Percentiles rank a stretch among this genome's conserved stretches.
These are phyloP conservation scores for Porodaedalea pini DNA, from an alignment of 1,284 basidiomycete species.

Conservation along the genomic window DNA sequence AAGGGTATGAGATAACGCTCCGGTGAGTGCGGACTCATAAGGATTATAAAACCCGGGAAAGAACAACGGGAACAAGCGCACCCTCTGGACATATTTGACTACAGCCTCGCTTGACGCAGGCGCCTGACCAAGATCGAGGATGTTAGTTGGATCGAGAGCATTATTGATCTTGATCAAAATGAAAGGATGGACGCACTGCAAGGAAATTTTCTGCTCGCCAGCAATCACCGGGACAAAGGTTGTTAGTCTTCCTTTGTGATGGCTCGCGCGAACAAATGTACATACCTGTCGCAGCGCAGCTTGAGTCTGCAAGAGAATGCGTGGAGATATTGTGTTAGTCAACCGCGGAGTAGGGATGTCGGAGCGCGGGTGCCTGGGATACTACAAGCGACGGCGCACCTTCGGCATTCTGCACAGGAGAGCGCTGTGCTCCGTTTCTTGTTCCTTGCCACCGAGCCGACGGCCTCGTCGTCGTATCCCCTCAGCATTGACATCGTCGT, in stretches of 20 bases:
- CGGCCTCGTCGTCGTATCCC: slow-evolving; percentile 27
- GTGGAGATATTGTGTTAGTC: slow-evolving; percentile 29
- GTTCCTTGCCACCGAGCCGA: slow-evolving; percentile 38
- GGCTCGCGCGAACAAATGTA: neutral
- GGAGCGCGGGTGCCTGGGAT: slow-evolving; percentile 6
- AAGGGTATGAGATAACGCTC: slow-evolving; percentile 20
- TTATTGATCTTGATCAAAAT: slow-evolving; percentile 1
- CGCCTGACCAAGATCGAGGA: slow-evolving; percentile 12
- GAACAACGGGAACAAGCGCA: slow-evolving; percentile 33
- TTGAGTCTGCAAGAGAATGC: slow-evolving; percentile 15
- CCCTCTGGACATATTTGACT: slow-evolving; percentile 22
- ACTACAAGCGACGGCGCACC: slow-evolving; percentile 34
- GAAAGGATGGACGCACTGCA: slow-evolving; percentile 19
- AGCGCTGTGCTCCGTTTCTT: slow-evolving; percentile 49
- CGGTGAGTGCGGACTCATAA: slow-evolving; percentile 20
- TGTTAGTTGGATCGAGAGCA: neutral
- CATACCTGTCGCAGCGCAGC: slow-evolving; percentile 22
- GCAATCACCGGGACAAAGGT: slow-evolving; percentile 4
- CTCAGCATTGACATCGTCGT: slow-evolving; percentile 23
- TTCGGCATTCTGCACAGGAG: slow-evolving; percentile 61
- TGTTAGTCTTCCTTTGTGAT: slow-evolving; percentile 4
- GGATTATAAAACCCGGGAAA: slow-evolving; percentile 16
- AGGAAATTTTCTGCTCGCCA: slow-evolving; percentile 18
- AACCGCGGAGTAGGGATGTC: slow-evolving; percentile 37
- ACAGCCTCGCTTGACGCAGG: slow-evolving; percentile 22